These are phyloP conservation scores for Malbranchea cinnamomea DNA, from an alignment of 2,329 filamentous ascomycete genomes.

Conservation along the genomic window DNA sequence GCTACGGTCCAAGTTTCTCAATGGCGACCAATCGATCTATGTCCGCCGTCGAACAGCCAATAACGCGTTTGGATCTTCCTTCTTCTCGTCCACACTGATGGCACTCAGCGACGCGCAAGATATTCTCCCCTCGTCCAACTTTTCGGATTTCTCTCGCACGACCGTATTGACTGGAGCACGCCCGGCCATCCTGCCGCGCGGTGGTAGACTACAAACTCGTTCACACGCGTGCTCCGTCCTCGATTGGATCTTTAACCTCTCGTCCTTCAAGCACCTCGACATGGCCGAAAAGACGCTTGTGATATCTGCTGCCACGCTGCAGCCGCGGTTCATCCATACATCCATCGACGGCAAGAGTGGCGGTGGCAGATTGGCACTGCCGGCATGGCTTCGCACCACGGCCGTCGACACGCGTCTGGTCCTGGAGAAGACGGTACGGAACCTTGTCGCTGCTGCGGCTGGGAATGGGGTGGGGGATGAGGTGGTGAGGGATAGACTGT, in stretches of 20 bases:
- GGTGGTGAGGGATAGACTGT: constrained; percentile 41
- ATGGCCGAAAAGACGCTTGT: constrained; percentile 52
- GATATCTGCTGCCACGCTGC: constrained; percentile 33
- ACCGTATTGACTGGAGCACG: background rate
- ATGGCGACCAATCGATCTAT: constrained; percentile 54
- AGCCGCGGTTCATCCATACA: constrained; percentile 13
- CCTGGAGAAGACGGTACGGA: constrained; percentile 37
- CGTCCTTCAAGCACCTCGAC: constrained; percentile 39
- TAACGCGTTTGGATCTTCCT: constrained; percentile 41
- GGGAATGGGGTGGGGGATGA: constrained; percentile 23
- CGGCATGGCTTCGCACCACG: constrained; percentile 40
- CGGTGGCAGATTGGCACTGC: constrained; percentile 25
- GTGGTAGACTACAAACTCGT: constrained; percentile 10
- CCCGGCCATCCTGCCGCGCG: constrained; percentile 2
- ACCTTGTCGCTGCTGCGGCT: constrained; percentile 18
- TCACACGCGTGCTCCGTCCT: constrained; percentile 10
- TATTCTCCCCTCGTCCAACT: constrained; percentile 18
- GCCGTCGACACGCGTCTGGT: constrained; percentile 59
- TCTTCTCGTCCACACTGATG: constrained; percentile 61
- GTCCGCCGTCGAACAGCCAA: constrained; percentile 55
- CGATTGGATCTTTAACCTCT: constrained; percentile 59
- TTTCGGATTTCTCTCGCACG: constrained; percentile 3
- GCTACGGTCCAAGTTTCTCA: constrained; percentile 48
- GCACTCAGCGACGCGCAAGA: constrained; percentile 51
- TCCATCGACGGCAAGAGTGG: constrained; percentile 26